Conservation (phyloP, 352 stramenopile species). For the Phytophthora pistaciae region DNA sequence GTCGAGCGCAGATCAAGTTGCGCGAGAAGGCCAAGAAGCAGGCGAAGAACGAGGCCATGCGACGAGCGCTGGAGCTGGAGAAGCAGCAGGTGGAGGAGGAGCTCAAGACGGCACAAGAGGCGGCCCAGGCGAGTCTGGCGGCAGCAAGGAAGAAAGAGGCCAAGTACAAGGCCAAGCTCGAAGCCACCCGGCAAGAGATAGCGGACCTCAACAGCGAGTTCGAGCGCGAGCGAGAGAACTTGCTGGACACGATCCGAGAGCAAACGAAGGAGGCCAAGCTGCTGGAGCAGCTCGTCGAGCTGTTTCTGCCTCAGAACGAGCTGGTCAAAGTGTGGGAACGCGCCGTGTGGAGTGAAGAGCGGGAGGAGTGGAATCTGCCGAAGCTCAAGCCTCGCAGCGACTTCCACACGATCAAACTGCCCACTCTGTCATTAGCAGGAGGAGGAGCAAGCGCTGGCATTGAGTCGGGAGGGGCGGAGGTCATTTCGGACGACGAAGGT, state of each 20-base stretch:
- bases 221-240: conserved; percentile 83
- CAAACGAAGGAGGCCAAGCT: conserved; percentile 91
- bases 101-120: conserved; percentile 75
- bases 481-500: conserved; percentile 69
- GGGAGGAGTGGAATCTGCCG: conserved; percentile 79
- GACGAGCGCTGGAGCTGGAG: conserved; percentile 66
- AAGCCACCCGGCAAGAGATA: conserved; percentile 86
- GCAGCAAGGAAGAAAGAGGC: conserved; percentile 69
- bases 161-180: conserved; percentile 77
- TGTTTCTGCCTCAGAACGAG: conserved; percentile 88
- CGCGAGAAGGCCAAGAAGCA: conserved; percentile 81
- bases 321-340: conserved; percentile 91
- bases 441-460: conserved; percentile 20
- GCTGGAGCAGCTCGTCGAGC: conserved; percentile 87
- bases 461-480: conserved; percentile 68
- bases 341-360: conserved; percentile 85
- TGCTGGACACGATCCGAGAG: conserved; percentile 91
- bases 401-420: conserved; percentile 85
- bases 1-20: conserved; percentile 81
- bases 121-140: conserved; percentile 60
- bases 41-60: conserved; percentile 65
- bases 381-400: conserved; percentile 83
- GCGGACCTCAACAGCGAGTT: conserved; percentile 86
- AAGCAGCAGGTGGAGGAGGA: conserved; percentile 84
- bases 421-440: conserved; percentile 44